phyloP scores from a whole-genome alignment of 768 basidiomycete genomes.

The Paxillus rubicundulus region DNA sequence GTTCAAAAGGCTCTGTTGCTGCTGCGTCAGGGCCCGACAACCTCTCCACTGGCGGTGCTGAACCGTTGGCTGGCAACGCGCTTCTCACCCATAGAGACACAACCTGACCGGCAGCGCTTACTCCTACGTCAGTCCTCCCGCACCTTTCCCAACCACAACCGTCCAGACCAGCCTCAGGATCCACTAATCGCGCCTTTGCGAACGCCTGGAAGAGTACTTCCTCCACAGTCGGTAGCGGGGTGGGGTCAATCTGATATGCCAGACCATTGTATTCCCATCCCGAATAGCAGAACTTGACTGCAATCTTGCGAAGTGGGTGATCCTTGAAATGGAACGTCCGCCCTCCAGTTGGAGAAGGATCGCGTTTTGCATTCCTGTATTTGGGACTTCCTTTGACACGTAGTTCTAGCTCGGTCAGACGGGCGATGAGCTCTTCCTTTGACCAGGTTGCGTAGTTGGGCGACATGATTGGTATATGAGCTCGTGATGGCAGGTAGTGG shows the following conservation, averaged over 20 bases:
- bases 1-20: constrained; percentile 5
- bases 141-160: constrained; percentile 91
- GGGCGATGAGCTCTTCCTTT: constrained; percentile 68
- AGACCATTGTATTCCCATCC: constrained; percentile 93
- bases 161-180: constrained; percentile 68
- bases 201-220: constrained; percentile 80
- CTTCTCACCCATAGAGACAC: constrained; percentile 89
- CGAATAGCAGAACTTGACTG: constrained; percentile 88
- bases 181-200: constrained; percentile 73
- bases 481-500: constrained; percentile 29
- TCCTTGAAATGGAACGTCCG: constrained; percentile 62
- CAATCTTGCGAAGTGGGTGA: constrained; percentile 84
- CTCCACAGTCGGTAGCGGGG: constrained; percentile 88
- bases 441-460: constrained; percentile 54
- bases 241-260: constrained; percentile 69
- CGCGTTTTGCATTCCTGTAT: constrained; percentile 18
- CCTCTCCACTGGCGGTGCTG: background rate
- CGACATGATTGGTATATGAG: constrained; percentile 34
- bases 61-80: constrained; percentile 36
- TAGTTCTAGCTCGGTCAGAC: constrained; percentile 55
- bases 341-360: constrained; percentile 20
- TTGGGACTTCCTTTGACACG: constrained; percentile 8
- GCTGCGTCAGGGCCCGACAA: constrained; percentile 1
- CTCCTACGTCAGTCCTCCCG: constrained; percentile 92
- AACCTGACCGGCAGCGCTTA: constrained; percentile 93